Conservation (phyloP, 1,284 basidiomycete genomes). For the Sphaerobolus stellatus region DNA sequence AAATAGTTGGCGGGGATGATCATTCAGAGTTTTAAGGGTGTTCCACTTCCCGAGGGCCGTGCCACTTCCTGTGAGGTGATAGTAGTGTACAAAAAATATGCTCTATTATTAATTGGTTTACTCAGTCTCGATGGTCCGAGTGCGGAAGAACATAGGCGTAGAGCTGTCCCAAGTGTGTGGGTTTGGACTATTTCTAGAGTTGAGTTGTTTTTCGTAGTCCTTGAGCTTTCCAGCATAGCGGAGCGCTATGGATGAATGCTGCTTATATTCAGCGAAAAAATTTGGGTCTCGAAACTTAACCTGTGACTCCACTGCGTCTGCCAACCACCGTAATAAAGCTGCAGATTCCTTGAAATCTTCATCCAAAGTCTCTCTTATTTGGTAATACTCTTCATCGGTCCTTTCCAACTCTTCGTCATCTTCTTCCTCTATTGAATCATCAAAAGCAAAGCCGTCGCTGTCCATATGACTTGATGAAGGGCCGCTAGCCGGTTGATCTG, state of each 20-base stretch:
- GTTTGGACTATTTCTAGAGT: constrained; percentile 2
- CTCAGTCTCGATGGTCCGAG: not conserved
- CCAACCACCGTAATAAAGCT: not conserved
- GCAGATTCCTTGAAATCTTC: not conserved
- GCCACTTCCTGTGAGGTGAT: no score
- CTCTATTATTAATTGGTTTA: not conserved
- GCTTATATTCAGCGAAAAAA: not conserved
- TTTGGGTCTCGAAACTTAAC: not conserved
- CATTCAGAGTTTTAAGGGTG: no score
- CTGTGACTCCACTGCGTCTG: not conserved
- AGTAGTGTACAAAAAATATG: no score
- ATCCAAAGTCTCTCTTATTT: not conserved
- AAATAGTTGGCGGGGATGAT: no score
- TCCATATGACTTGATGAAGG: not conserved
- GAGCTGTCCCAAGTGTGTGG: constrained; percentile 7
- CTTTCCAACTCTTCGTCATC: not conserved
- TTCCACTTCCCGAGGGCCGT: no score
- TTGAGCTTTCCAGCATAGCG: not conserved
- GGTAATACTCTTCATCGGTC: not conserved
- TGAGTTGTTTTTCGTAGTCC: constrained; percentile 2
- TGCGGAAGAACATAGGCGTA: constrained; percentile 9
- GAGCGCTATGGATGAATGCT: not conserved
- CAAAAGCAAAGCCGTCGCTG: constrained; percentile 1
- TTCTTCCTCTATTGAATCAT: no score
- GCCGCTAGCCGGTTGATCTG: not conserved